Evolutionary conservation across 306 rosid species (phyloP).

Genomic region (Dryas drummondii): DNA sequence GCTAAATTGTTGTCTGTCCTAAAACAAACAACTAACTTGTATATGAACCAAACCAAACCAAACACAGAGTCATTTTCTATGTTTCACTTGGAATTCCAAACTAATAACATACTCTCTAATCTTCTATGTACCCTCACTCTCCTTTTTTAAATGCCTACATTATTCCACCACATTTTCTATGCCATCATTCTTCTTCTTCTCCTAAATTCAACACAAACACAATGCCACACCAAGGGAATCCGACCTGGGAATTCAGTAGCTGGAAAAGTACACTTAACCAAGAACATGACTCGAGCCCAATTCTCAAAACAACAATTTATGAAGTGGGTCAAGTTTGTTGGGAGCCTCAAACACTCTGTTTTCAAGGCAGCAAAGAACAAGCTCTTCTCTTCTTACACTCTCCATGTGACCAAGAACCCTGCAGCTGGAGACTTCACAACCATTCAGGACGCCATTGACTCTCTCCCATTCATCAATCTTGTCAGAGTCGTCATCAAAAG

Average conservation of each 20-base stretch:
- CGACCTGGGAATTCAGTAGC: slow-evolving; percentile 36
- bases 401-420: slow-evolving; percentile 61
- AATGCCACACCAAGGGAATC: slow-evolving; percentile 60
- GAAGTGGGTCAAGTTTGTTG: slow-evolving; percentile 86
- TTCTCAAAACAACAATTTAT: slow-evolving; percentile 75
- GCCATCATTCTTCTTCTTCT: slow-evolving; percentile 41
- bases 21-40: slow-evolving; percentile 21
- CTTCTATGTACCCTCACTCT: slow-evolving; percentile 16
- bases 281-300: slow-evolving; percentile 47
- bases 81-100: slow-evolving; percentile 8
- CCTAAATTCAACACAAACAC: slow-evolving; percentile 33
- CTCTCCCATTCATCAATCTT: slow-evolving; percentile 76
- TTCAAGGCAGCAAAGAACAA: slow-evolving; percentile 70
- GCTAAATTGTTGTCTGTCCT: not conserved
- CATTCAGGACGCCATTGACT: slow-evolving; percentile 85
- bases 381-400: slow-evolving; percentile 76
- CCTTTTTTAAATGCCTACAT: slow-evolving; percentile 46
- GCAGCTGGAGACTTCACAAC: slow-evolving; percentile 60
- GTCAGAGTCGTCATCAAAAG: slow-evolving; percentile 85
- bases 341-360: slow-evolving; percentile 70
- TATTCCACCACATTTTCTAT: slow-evolving; percentile 27
- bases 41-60: slow-evolving; percentile 8
- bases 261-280: slow-evolving; percentile 19
- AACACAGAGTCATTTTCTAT: slow-evolving; percentile 9
- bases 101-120: slow-evolving; percentile 13